Conservation (phyloP, 2,329 filamentous ascomycete genomes). For the Apiospora saccharicola region DNA sequence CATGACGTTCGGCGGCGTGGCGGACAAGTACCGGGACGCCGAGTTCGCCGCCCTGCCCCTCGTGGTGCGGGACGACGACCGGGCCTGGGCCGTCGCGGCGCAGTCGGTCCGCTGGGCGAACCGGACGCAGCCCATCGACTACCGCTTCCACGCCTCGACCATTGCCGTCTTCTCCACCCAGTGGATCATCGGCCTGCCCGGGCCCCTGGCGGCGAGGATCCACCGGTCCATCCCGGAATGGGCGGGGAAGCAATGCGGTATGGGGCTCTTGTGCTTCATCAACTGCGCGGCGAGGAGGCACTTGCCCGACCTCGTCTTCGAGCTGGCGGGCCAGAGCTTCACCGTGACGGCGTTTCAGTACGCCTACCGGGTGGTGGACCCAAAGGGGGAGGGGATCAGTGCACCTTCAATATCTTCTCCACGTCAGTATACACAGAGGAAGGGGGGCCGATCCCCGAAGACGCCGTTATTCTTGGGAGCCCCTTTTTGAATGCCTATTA, state of each 20-base stretch:
- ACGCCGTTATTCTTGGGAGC: neutral
- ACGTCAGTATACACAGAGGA: neutral
- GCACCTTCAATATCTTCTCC: neutral
- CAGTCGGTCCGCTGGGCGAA: neutral
- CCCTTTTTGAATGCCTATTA: slow-evolving; percentile 5
- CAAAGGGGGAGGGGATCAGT: neutral
- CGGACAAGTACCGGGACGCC: neutral
- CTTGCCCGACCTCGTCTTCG: neutral
- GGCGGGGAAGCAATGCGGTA: neutral
- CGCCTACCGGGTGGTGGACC: neutral
- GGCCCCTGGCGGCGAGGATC: neutral
- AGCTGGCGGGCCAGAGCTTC: neutral
- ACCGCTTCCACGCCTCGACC: neutral
- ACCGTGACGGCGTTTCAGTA: slow-evolving; percentile 4
- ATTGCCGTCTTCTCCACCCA: neutral
- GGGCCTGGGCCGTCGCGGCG: neutral
- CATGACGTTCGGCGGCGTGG: neutral
- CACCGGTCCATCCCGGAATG: neutral
- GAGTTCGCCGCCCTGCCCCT: neutral
- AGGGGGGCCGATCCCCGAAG: neutral
- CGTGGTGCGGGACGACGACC: neutral
- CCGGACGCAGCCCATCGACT: neutral
- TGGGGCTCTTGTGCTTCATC: neutral
- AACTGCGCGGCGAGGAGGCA: neutral
- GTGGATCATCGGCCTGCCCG: neutral